These are phyloP conservation scores for Lodderomyces orthopsilosis DNA, from an alignment of 1,139 yeast species.

Conservation along the genomic window DNA sequence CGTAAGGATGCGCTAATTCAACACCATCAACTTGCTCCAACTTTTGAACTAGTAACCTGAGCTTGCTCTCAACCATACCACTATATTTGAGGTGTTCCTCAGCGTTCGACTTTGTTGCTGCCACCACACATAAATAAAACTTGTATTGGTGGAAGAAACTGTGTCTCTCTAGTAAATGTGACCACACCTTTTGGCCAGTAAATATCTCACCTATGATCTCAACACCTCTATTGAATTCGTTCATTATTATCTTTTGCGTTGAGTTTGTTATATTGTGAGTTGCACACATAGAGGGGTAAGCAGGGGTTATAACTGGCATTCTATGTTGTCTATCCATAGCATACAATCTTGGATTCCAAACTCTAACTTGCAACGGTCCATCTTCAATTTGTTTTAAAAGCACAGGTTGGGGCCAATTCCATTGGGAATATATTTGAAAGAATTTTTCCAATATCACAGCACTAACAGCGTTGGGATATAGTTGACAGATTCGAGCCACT, in stretches of 20 bases:
- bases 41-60: conserved; percentile 77
- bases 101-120: conserved; percentile 60
- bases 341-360: conserved; percentile 94
- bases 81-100: conserved; percentile 89
- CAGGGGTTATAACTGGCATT: conserved; percentile 99
- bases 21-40: conserved; percentile 76
- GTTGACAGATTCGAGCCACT: conserved; percentile 93
- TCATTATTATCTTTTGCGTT: conserved; percentile 74
- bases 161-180: conserved; percentile 72
- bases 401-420: conserved; percentile 99
- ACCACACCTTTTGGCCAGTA: conserved; percentile 66
- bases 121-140: conserved; percentile 79
- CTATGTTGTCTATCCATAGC: conserved; percentile 84
- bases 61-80: conserved; percentile 87
- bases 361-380: conserved; percentile 93
- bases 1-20: conserved; percentile 84
- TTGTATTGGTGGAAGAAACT: conserved; percentile 80
- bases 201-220: conserved; percentile 69
- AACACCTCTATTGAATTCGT: conserved; percentile 74
- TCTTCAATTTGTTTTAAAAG: conserved; percentile 88
- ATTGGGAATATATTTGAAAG: conserved; percentile 77
- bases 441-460: conserved; percentile 87
- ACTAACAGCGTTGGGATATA: conserved; percentile 94
- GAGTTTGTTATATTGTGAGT: conserved; percentile 92
- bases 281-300: conserved; percentile 99